Evolutionary conservation across 805 yeast genomes (phyloP).

Genomic region (Grigorovia yakushimaensis): DNA sequence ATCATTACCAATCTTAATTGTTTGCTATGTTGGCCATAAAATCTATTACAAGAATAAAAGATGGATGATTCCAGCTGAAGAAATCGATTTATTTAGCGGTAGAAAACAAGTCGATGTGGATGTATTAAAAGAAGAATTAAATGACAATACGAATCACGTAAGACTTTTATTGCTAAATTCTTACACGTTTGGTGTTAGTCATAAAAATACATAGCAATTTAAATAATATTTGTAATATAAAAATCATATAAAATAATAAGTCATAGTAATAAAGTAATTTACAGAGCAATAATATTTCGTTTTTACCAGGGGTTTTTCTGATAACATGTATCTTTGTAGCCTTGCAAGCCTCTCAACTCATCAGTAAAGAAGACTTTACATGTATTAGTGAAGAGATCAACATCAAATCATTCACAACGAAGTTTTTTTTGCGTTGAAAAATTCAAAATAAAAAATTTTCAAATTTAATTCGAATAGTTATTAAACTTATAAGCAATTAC

Average conservation of each 20-base stretch:
- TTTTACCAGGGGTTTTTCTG: too few species aligned
- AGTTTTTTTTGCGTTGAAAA: background rate
- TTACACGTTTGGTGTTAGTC: slow-evolving; percentile 37
- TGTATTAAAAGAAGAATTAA: slow-evolving; percentile 38
- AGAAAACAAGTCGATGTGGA: slow-evolving; percentile 46
- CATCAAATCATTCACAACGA: background rate
- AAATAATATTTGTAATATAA: background rate
- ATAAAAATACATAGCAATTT: background rate
- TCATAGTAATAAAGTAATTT: too few species aligned
- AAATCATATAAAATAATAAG: background rate
- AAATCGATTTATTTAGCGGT: slow-evolving; percentile 52
- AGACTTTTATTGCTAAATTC: slow-evolving; percentile 36
- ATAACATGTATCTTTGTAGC: too few species aligned
- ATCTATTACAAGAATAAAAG: slow-evolving; percentile 33
- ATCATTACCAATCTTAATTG: slow-evolving; percentile 55
- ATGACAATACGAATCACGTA: slow-evolving; percentile 29
- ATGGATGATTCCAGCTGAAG: slow-evolving; percentile 33
- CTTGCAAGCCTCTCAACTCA: too few species aligned
- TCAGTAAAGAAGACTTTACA: too few species aligned
- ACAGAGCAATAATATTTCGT: too few species aligned
- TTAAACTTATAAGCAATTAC: background rate
- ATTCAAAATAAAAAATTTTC: background rate
- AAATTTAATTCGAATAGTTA: background rate
- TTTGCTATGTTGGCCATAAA: slow-evolving; percentile 51
- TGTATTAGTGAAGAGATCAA: too few species aligned